Percentiles rank a stretch among this genome's conserved stretches.
phyloP scores from a whole-genome alignment of 148 eudicot species.

The Arbutus unedo region DNA sequence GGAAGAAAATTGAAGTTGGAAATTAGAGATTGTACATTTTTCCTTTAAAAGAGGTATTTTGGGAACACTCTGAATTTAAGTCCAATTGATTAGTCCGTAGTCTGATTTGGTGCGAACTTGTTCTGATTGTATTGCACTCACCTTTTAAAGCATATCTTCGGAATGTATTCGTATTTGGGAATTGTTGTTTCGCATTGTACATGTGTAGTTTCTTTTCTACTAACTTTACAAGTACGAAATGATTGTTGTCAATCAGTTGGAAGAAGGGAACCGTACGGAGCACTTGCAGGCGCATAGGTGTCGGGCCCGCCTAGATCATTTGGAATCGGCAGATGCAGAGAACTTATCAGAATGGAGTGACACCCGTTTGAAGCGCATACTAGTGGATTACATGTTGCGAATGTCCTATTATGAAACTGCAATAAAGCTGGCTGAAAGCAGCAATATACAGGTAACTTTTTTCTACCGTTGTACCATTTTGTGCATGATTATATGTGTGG shows the following conservation, averaged over 20 bases:
- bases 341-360: conserved; percentile 65
- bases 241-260: conserved; percentile 48
- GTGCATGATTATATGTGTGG: background rate
- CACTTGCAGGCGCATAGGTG: conserved; percentile 85
- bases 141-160: background rate
- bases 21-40: background rate
- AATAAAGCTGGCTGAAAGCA: conserved; percentile 63
- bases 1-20: background rate
- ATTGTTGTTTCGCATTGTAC: background rate
- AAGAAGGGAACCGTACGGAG: conserved; percentile 79
- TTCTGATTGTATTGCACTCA: background rate
- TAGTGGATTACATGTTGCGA: conserved; percentile 94
- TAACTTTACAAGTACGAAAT: background rate
- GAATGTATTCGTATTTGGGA: background rate
- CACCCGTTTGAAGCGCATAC: conserved; percentile 77
- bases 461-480: background rate
- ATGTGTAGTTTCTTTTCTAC: background rate
- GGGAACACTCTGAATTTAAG: background rate
- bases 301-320: conserved; percentile 67
- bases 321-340: conserved; percentile 75
- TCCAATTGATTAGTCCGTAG: background rate
- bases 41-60: background rate
- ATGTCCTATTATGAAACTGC: conserved; percentile 95
- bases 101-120: background rate
- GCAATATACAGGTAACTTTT: conserved; percentile 65